phyloP scores from a whole-genome alignment of 1,284 basidiomycete species.

The Tilletiaria anomala region DNA sequence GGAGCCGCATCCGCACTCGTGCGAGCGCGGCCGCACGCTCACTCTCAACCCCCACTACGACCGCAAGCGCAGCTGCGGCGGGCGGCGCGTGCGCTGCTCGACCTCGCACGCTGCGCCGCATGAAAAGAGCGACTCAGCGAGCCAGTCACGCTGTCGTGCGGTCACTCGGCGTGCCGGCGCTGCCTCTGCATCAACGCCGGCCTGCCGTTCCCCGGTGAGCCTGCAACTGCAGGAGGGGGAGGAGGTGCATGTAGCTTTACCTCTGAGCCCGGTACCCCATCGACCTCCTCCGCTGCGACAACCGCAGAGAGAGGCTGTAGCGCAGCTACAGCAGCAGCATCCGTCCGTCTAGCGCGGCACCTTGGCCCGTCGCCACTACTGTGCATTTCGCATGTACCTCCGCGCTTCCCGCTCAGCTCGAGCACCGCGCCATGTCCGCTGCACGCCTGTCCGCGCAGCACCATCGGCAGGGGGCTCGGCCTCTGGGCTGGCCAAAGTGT shows the following conservation, averaged over 20 bases:
- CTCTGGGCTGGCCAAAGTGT: conserved; percentile 20
- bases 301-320: conserved; percentile 3
- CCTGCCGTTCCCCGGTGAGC: no score
- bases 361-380: conserved; percentile 7
- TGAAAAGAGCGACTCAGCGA: conserved; percentile 16
- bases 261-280: no score
- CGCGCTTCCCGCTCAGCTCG: conserved; percentile 21
- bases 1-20: no score
- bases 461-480: conserved; percentile 27
- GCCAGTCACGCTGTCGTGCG: conserved; percentile 25
- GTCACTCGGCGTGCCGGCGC: conserved; percentile 24
- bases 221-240: conserved; percentile 1
- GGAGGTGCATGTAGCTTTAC: no score
- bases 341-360: conserved; percentile 1
- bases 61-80: no score
- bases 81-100: no score
- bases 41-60: no score
- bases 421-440: conserved; percentile 23
- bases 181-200: conserved; percentile 6
- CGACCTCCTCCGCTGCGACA: background rate
- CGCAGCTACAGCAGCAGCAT: conserved; percentile 3
- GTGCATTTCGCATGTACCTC: conserved; percentile 15
- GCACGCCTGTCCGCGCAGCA: conserved; percentile 16
- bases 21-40: no score
- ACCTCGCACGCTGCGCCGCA: conserved; percentile 12